Evolutionary conservation across 805 yeast species (phyloP).

Genomic region (Babjeviella inositovora): DNA sequence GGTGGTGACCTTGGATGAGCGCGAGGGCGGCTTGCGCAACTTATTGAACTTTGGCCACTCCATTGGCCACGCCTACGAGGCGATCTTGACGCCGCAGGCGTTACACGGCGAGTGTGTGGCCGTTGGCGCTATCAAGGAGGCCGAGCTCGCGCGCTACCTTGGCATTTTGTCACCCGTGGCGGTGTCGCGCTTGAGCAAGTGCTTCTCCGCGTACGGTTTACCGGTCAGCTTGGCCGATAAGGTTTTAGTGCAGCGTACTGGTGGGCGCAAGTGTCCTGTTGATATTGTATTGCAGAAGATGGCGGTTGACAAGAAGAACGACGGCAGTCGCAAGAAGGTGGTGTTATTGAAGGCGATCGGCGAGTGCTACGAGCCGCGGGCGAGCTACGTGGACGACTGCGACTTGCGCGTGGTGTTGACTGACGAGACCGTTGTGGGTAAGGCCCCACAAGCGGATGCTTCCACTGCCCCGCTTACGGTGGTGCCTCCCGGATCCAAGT

Average conservation of each 20-base stretch:
- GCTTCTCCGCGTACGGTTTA: slow-evolving; percentile 71
- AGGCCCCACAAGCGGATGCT: too few relatives aligned
- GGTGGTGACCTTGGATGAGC: slow-evolving; percentile 87
- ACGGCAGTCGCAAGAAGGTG: slow-evolving; percentile 78
- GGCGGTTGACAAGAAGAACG: slow-evolving; percentile 95
- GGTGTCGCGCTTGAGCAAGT: slow-evolving; percentile 76
- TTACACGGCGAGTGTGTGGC: slow-evolving; percentile 98
- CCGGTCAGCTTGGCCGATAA: slow-evolving; percentile 72
- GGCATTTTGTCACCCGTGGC: slow-evolving; percentile 87
- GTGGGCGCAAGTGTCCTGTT: slow-evolving; percentile 59
- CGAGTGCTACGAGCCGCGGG: slow-evolving; percentile 74
- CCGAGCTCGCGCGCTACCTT: slow-evolving; percentile 84
- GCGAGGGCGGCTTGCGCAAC: slow-evolving; percentile 89
- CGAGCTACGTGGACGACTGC: slow-evolving; percentile 68
- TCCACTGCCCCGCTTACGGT: slow-evolving; percentile 24
- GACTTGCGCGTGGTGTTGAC: slow-evolving; percentile 73
- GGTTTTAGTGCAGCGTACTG: slow-evolving; percentile 51
- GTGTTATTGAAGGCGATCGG: slow-evolving; percentile 80
- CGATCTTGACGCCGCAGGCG: slow-evolving; percentile 91
- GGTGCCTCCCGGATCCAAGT: slow-evolving; percentile 92
- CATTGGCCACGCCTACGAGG: slow-evolving; percentile 97
- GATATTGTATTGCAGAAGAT: slow-evolving; percentile 63
- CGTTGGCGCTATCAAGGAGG: slow-evolving; percentile 89
- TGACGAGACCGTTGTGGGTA: slow-evolving; percentile 56
- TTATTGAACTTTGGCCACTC: slow-evolving; percentile 91